Percentiles rank a stretch among this genome's conserved stretches.
phyloP scores from a whole-genome alignment of 352 stramenopile genomes.

The Blastocystis sp. region DNA sequence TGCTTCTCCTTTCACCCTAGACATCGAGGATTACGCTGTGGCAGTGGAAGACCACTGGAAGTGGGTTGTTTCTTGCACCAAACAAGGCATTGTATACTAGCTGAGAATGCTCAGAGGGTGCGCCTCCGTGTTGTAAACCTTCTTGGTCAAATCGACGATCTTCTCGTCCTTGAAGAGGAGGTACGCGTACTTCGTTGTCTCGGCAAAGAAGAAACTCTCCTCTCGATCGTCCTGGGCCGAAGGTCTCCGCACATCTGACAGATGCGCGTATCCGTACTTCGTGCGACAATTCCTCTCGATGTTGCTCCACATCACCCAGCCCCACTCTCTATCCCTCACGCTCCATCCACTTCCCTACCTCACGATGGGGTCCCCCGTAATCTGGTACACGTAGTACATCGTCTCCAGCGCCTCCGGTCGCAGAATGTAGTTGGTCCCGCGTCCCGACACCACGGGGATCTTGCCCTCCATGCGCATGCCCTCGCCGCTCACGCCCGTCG shows the following conservation, averaged over 20 bases:
- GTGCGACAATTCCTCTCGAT: conserved; percentile 90
- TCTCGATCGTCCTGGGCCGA: conserved; percentile 39
- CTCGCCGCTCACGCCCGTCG: conserved; percentile 47
- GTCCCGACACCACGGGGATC: conserved; percentile 76
- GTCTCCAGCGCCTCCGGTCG: conserved; percentile 87
- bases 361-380: conserved; percentile 84
- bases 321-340: conserved; percentile 78
- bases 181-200: conserved; percentile 70
- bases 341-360: background rate
- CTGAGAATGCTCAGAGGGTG: conserved; percentile 46
- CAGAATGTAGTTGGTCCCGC: conserved; percentile 86
- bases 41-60: background rate
- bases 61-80: conserved; percentile 7
- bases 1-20: background rate
- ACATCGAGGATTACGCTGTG: conserved; percentile 12
- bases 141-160: conserved; percentile 68
- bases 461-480: conserved; percentile 83
- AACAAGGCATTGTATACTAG: background rate
- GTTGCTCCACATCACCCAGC: conserved; percentile 82
- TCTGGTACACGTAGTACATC: conserved; percentile 85
- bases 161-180: conserved; percentile 73
- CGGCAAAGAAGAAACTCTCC: conserved; percentile 70
- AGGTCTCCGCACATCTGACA: conserved; percentile 39
- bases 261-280: conserved; percentile 83
- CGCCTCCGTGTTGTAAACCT: conserved; percentile 67